Evolutionary conservation across 78 protist genomes (phyloP).

Genomic region (Monocercomonoides exilis): DNA sequence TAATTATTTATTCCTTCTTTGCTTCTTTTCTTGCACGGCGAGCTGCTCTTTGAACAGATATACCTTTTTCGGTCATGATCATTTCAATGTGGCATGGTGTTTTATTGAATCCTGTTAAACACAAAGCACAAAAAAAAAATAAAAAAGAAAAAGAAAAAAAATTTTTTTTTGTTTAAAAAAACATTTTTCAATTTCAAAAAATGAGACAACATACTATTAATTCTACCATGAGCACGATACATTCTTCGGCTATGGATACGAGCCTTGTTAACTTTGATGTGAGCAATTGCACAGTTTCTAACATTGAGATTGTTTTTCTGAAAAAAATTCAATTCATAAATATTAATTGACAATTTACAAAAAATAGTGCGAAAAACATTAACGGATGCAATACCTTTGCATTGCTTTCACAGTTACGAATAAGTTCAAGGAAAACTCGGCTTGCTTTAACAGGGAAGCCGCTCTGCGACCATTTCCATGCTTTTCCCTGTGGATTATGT

Average conservation of each 20-base stretch:
- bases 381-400: conserved; percentile 35
- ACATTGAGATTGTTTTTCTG: conserved; percentile 34
- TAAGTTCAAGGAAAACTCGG: conserved; percentile 39
- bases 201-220: conserved; percentile 23
- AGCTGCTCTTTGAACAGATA: neutral
- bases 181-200: no score
- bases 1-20: no score
- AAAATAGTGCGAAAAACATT: no score
- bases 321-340: neutral
- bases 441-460: conserved; percentile 53
- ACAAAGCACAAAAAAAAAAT: neutral
- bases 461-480: conserved; percentile 5
- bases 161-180: no score
- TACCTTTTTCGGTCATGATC: conserved; percentile 32
- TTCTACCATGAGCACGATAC: conserved; percentile 73
- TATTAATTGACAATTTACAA: neutral
- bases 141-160: no score
- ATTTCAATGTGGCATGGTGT: conserved; percentile 60
- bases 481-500: conserved; percentile 53
- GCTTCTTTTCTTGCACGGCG: no score
- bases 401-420: conserved; percentile 57
- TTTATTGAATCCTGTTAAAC: conserved; percentile 27
- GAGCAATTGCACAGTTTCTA: conserved; percentile 38
- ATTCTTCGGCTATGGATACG: conserved; percentile 48
- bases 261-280: conserved; percentile 54